Base-by-base conservation (phyloP, 768 basidiomycete species). In the Nidularia pulvinata region DNA sequence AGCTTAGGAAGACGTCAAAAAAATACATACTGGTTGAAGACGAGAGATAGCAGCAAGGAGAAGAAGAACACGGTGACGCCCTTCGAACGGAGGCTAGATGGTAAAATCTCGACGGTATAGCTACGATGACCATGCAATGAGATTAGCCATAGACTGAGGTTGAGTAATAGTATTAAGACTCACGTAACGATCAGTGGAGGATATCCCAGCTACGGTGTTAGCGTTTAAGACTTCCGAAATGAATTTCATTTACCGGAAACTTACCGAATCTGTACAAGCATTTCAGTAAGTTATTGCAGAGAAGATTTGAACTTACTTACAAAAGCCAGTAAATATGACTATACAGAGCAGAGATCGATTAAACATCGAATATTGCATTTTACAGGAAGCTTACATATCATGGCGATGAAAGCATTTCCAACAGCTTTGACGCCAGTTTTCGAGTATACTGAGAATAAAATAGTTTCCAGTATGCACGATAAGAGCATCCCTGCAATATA, bases 391-490 rank as follows among this genome's bases (percentile, higher is more conserved):
- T 51, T 46, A 69, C 68, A 68, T 36, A 69, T 69, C 65, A 69
- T 66, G 7, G 74, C 84, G 49, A 88, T 79, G 57, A 88, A 78
- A 11, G 83, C 77, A 55, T 85, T 80, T 14, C 76, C 79, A 2
- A 79, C 79, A 7, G 57, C 59, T 30, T 69, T 61, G 30, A 69
- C 62, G 7, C 73, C 69, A 53, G 72, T 75, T 52, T 74, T 62
- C 0, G 80, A 65, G 49, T 63, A 65, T 5, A 63, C 43, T 0
- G 65, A 54, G 37, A 81, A 79, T 60, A 79, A 83, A 35, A 82
- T 66, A 1, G 82, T 84, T 66, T 86, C 85, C 4, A 81, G 65
- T 33, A 66, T 78, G 71, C 81, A 86, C 64, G 81, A 81, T 6
- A 84, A 32, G 6, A 79, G 59, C 83, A 86, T 86, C 10, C 71